Conservation (phyloP, 352 stramenopile genomes). For the Pythium guiyangense region DNA sequence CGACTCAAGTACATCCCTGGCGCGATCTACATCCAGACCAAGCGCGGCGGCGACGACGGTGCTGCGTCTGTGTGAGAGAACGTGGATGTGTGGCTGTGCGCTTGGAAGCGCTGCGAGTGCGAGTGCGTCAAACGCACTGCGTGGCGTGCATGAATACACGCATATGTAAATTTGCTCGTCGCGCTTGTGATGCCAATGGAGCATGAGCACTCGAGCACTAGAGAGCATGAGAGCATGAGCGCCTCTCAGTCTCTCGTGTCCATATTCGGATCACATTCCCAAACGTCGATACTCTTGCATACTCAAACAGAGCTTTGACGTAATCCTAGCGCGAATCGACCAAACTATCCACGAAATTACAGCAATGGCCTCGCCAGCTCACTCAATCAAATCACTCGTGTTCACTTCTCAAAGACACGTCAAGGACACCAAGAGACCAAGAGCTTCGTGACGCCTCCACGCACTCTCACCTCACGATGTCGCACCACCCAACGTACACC, state of each 20-base stretch:
- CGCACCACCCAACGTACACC: constrained; percentile 82
- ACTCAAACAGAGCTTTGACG: no score
- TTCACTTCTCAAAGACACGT: constrained; percentile 1
- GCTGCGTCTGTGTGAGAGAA: constrained; percentile 9
- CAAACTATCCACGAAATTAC: background rate
- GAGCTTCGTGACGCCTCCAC: background rate
- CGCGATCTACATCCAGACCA: constrained; percentile 6
- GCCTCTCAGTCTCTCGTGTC: background rate
- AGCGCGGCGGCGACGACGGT: background rate
- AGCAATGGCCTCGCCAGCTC: background rate
- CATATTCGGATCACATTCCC: background rate
- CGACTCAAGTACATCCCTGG: constrained; percentile 57
- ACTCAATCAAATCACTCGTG: background rate
- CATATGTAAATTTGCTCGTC: background rate
- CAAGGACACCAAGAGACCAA: background rate
- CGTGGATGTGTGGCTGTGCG: background rate
- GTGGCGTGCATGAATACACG: no score
- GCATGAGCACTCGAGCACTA: no score
- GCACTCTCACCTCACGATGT: constrained; percentile 22
- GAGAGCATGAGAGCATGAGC: no score
- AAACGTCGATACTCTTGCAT: no score
- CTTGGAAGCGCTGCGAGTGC: background rate
- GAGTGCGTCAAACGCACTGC: background rate
- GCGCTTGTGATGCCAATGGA: background rate
- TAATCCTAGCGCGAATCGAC: background rate